phyloP scores from a whole-genome alignment of 192 early-diverging fungal genomes.

The Backusella parvicylindrica region DNA sequence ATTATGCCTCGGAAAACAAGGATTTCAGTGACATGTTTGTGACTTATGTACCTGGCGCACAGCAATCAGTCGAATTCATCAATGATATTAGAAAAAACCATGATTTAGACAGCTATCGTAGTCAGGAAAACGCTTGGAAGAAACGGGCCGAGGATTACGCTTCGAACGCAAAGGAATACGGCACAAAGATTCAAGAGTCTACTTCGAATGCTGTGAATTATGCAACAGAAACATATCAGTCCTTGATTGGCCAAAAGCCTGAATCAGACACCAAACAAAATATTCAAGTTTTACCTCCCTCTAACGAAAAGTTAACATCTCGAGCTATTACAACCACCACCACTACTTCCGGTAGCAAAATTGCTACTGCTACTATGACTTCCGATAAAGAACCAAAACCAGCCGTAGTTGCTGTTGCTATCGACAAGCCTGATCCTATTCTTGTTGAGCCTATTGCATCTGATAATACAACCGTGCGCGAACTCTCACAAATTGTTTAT shows the following conservation, averaged over 20 bases:
- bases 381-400: not conserved
- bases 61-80: conserved; percentile 47
- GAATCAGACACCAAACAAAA: not conserved
- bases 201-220: conserved; percentile 32
- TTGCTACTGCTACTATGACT: not conserved
- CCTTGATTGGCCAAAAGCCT: conserved; percentile 24
- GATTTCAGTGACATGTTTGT: conserved; percentile 59
- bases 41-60: conserved; percentile 54
- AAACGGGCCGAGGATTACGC: conserved; percentile 25
- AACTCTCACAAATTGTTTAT: conserved; percentile 34
- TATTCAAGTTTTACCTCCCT: not conserved
- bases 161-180: conserved; percentile 14
- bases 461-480: conserved; percentile 29
- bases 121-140: conserved; percentile 31
- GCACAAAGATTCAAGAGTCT: conserved; percentile 9
- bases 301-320: not conserved
- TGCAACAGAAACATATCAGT: conserved; percentile 26
- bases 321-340: not conserved
- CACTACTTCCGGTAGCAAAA: not conserved
- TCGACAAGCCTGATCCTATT: conserved; percentile 23
- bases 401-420: not conserved
- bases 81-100: conserved; percentile 47
- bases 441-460: conserved; percentile 29
- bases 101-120: conserved; percentile 25
- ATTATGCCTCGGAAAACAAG: conserved; percentile 47